Evolutionary conservation across 1,284 basidiomycete genomes (phyloP).

Genomic region (Boletus semigastroideus): DNA sequence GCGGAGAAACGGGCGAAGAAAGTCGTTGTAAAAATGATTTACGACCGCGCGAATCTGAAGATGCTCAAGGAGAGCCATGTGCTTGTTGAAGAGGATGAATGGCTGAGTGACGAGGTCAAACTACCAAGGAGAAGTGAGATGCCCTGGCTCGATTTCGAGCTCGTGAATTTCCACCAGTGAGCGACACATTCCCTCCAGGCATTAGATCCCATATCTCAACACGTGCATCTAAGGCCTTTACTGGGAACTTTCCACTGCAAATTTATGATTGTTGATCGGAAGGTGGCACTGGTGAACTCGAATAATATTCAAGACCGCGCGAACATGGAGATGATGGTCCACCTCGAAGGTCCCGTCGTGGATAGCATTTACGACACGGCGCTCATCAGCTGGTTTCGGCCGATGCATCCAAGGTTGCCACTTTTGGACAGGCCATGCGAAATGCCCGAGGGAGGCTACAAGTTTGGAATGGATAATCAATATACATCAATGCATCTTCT

Average conservation of each 20-base stretch:
- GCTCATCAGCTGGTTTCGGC: constrained; percentile 64
- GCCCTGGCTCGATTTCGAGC: constrained; percentile 60
- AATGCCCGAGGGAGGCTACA: constrained; percentile 35
- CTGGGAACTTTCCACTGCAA: constrained; percentile 81
- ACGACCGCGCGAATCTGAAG: constrained; percentile 64
- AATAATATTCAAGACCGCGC: constrained; percentile 77
- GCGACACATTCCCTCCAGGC: neutral
- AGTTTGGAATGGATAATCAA: constrained; percentile 51
- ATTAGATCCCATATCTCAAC: constrained; percentile 2
- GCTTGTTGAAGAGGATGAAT: constrained; percentile 48
- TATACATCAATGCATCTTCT: constrained; percentile 35
- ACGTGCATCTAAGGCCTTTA: constrained; percentile 49
- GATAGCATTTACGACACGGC: constrained; percentile 75
- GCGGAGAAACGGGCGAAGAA: constrained; percentile 45
- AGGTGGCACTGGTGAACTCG: constrained; percentile 68
- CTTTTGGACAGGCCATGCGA: constrained; percentile 33
- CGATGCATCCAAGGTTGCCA: constrained; percentile 60
- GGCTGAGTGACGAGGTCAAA: constrained; percentile 48
- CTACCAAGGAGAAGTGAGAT: constrained; percentile 59
- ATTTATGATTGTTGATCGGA: constrained; percentile 73
- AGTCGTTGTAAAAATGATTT: constrained; percentile 64
- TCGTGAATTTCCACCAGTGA: constrained; percentile 50
- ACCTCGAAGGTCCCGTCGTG: constrained; percentile 69
- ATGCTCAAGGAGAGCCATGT: constrained; percentile 60
- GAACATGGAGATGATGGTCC: constrained; percentile 68